Base-by-base conservation (phyloP, 176 grass and related monocot species). In the Puya raimondii region DNA sequence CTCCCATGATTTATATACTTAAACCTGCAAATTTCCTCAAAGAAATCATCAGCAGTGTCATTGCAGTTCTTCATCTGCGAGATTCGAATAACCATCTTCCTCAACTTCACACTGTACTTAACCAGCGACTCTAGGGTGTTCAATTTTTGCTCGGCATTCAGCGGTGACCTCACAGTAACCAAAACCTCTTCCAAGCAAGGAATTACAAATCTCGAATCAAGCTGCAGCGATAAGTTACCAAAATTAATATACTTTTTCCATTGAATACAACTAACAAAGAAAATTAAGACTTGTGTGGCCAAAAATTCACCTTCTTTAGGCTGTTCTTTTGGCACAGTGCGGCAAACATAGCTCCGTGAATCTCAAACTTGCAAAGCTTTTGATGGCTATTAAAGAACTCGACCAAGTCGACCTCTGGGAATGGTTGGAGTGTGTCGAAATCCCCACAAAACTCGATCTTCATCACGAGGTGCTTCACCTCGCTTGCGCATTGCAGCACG, bases 21-120 rank as follows among this genome's bases (percentile, higher is more conserved):
- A 66, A 99, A 93, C 78, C 91, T 99, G 81, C 89, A 99, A 80
- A 99, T 86, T 74, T 93, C 94, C 69, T 99, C 90, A 63, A 99
- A 99, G 75, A 99, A 99, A 65, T 99, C 94, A 64, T 93, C 89
- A 73, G 89, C 89, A 12, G 86, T 78, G 15, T 88, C 89, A 84
- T 99, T 84, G 77, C 82, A 92, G 69, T 93, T 99, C 77, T 99
- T 99, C 94, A 99, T 99, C 80, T 99, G 94, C 12, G 94, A 92
- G 72, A 99, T 85, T 61, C 94, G 84, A 74, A 99, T 86, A 25
- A 92, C 77, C 94, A 99, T 93, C 18, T 21, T 67, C 47, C 52
- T 72, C 80, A 99, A 69, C 65, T 74, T 93, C 50, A 66, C 82
- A 50, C 87, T 86, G 67, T 84, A 85, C 27, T 77, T 90, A 18